Percentiles rank a stretch among this genome's conserved stretches.
Conservation (phyloP, 495 filamentous ascomycete genomes). For the Talaromyces stipitatus region DNA sequence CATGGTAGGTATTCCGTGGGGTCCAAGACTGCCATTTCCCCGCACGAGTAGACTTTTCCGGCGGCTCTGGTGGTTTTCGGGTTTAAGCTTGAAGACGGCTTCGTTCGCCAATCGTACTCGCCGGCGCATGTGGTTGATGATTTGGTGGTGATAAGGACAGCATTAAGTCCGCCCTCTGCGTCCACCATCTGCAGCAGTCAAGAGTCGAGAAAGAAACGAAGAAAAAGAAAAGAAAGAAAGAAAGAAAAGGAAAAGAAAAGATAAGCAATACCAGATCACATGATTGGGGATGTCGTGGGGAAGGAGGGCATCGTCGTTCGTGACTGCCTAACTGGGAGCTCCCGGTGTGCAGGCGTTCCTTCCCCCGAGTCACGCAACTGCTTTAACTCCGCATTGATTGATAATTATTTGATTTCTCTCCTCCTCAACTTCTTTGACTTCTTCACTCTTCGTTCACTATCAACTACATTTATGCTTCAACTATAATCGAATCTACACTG, state of each 20-base stretch:
- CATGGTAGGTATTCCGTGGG: background rate
- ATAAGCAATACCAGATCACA: background rate
- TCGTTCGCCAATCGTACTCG: background rate
- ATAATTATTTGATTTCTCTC: background rate
- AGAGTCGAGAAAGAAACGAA: background rate
- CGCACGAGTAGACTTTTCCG: background rate
- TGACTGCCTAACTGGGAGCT: conserved; percentile 1
- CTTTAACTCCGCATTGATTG: conserved; percentile 10
- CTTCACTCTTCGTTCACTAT: conserved; percentile 9
- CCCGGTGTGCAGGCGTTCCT: background rate
- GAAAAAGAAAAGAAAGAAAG: background rate
- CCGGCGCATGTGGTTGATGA: background rate
- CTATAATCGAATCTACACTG: background rate
- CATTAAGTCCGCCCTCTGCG: background rate
- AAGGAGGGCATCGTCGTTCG: background rate
- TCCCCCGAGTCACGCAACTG: conserved; percentile 5
- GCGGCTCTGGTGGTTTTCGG: no score
- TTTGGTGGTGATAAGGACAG: background rate
- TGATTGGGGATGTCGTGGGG: background rate
- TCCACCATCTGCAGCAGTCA: background rate
- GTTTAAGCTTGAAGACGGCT: background rate
- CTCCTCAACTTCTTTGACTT: conserved; percentile 11
- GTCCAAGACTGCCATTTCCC: background rate
- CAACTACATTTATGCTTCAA: background rate
- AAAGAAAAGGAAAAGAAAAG: background rate